Evolutionary conservation across 805 yeast species (phyloP).

Genomic region (Tetrapisispora namnaoensis): DNA sequence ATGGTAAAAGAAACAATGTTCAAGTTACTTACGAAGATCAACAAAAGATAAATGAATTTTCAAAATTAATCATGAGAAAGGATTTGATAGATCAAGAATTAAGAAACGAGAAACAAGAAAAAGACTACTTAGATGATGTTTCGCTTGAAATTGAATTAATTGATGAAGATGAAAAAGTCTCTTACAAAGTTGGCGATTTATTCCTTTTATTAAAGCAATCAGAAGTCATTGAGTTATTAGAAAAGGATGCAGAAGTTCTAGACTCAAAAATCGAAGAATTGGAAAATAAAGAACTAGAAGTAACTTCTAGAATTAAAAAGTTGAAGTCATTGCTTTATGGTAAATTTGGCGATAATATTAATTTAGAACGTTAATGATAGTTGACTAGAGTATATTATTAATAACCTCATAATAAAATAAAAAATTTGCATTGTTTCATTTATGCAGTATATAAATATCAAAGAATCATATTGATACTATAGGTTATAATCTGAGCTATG

Average conservation of each 20-base stretch:
- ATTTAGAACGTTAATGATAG: slow-evolving; percentile 51
- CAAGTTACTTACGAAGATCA: slow-evolving; percentile 58
- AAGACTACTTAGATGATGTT: slow-evolving; percentile 82
- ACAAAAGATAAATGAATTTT: slow-evolving; percentile 77
- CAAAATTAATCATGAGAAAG: slow-evolving; percentile 66
- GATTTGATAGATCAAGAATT: slow-evolving; percentile 47
- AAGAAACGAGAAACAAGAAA: slow-evolving; percentile 47
- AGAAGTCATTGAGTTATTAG: slow-evolving; percentile 60
- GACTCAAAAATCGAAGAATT: slow-evolving; percentile 40
- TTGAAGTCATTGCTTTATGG: slow-evolving; percentile 73
- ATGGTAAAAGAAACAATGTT: slow-evolving; percentile 33
- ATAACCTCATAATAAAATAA: neutral
- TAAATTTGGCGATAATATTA: slow-evolving; percentile 82
- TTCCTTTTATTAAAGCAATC: slow-evolving; percentile 62
- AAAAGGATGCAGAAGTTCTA: slow-evolving; percentile 45
- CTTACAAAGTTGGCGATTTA: slow-evolving; percentile 70
- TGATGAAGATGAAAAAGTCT: slow-evolving; percentile 63
- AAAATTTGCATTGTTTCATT: neutral
- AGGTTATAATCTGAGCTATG: too few species aligned
- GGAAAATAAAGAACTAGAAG: slow-evolving; percentile 38
- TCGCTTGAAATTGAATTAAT: slow-evolving; percentile 75
- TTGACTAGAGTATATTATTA: too few species aligned
- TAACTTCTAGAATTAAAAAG: slow-evolving; percentile 44
- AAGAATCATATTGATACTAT: too few species aligned
- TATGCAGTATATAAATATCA: too few species aligned